phyloP scores from a whole-genome alignment of 768 basidiomycete genomes.

The Exsudoporus frostii region DNA sequence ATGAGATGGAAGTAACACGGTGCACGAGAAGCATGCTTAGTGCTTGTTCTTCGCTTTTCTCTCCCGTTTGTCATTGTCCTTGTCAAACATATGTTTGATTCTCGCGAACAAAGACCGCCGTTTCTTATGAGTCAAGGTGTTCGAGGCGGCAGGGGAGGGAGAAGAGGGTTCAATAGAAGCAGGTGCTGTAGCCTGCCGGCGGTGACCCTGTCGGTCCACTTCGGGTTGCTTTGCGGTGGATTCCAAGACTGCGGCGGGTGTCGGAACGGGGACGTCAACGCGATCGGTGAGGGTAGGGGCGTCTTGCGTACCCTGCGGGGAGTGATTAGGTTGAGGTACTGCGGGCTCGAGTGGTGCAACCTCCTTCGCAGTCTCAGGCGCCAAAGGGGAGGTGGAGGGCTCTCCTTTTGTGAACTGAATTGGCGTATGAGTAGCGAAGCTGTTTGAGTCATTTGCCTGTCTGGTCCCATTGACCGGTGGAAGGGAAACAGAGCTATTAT shows the following conservation, averaged over 20 bases:
- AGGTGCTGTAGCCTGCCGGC: neutral
- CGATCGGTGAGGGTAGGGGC: neutral
- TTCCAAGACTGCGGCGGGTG: neutral
- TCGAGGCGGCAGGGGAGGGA: slow-evolving; percentile 32
- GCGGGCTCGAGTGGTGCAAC: neutral
- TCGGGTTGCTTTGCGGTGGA: neutral
- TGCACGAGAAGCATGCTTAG: slow-evolving; percentile 1
- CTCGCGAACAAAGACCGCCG: slow-evolving; percentile 52
- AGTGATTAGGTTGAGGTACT: neutral
- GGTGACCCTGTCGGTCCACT: neutral
- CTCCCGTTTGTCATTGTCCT: slow-evolving; percentile 42
- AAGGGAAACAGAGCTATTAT: slow-evolving; percentile 22
- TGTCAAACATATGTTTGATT: slow-evolving; percentile 51
- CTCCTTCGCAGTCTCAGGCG: neutral
- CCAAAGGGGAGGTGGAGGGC: neutral
- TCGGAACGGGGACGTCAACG: neutral
- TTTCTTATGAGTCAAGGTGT: slow-evolving; percentile 44
- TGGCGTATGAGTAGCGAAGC: slow-evolving; percentile 23
- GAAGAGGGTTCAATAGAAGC: slow-evolving; percentile 5
- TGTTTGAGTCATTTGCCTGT: slow-evolving; percentile 3
- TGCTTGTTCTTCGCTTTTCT: slow-evolving; percentile 32
- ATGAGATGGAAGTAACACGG: neutral
- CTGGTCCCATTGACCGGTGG: slow-evolving; percentile 9
- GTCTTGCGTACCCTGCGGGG: neutral
- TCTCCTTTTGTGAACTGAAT: slow-evolving; percentile 4